Evolutionary conservation across 768 basidiomycete species (phyloP).

Genomic region (Lentinula lateritia): DNA sequence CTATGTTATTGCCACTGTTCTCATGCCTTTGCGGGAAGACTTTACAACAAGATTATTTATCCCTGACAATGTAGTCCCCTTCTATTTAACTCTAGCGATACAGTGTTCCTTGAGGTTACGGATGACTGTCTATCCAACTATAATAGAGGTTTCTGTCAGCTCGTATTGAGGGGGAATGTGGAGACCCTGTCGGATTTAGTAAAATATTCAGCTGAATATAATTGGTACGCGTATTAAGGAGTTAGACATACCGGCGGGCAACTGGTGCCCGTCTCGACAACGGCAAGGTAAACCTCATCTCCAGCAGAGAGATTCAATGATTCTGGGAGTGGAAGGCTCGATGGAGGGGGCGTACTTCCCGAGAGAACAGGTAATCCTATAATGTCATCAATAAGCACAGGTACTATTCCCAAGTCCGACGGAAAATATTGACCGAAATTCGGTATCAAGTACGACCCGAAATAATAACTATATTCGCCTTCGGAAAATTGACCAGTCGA

Average conservation of each 20-base stretch:
- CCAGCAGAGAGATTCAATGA: slow-evolving; percentile 3
- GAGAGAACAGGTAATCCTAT: slow-evolving; percentile 9
- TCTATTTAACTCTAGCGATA: too few species aligned
- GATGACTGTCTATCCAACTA: neutral
- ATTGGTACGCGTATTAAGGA: neutral
- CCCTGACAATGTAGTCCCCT: too few species aligned
- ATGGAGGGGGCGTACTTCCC: slow-evolving; percentile 8
- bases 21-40: too few species aligned
- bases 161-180: slow-evolving; percentile 14
- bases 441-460: slow-evolving; percentile 6
- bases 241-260: slow-evolving; percentile 14
- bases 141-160: slow-evolving; percentile 1
- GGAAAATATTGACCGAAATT: slow-evolving; percentile 10
- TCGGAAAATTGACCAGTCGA: slow-evolving; percentile 13
- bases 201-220: neutral
- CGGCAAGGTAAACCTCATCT: slow-evolving; percentile 13
- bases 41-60: too few species aligned
- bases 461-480: slow-evolving; percentile 6
- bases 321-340: slow-evolving; percentile 12
- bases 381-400: neutral
- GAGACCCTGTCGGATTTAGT: neutral
- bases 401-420: neutral
- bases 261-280: slow-evolving; percentile 15
- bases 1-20: too few species aligned
- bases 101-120: too few species aligned